Evolutionary conservation across 768 basidiomycete species (phyloP), one percentile per base, ranked within the genome.

Genomic region (Mycena epipterygia): DNA sequence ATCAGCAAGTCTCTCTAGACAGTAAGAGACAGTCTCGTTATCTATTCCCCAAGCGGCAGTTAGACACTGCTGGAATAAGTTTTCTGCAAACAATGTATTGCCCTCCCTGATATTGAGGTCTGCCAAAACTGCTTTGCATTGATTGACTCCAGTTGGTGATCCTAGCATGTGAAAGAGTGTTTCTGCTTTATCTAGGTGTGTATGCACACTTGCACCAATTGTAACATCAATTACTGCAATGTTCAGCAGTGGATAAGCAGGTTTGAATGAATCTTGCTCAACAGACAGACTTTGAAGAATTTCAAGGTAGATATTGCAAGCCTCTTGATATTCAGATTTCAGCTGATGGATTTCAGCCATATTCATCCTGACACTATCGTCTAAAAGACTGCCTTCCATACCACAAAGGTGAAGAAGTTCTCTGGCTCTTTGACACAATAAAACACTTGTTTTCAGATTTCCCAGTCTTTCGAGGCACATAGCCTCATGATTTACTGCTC

Each of bases 261-360:
- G 27, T 11, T 1, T 19, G 17, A 2, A 3, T 8, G 30, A 14
- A 35, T 42, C 30, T 3, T 41, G 1, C 1, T 46, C 17, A 1
- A 19, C 13, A 25, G n/a, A 23, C 14, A 30, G 23, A 3, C 44
- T 21, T 27, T 56, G 39, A 14, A 48, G 13, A 16, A 46, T 8
- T 17, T 32, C 2, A 19, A 14, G 32, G 27, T 56, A 32, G 14
- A 44, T 56, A 3, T 11, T 33, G 2, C 19, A 21, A 8, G 64
- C 64, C 27, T 65, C 37, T 23, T 23, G n/a, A 56, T 55, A 65
- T 48, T 65, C 52, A 5, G 64, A 33, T 17, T 65, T 65, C 6
- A 3, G n/a, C 0, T 17, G 11, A 33, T 56, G 42, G 23, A 55
- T 11, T 5, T 42, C 5, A 16, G 41, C 53, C 48, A 39, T 27